Conservation (phyloP, 202 grass and related monocot species). For the Sporobolus alterniflorus region DNA sequence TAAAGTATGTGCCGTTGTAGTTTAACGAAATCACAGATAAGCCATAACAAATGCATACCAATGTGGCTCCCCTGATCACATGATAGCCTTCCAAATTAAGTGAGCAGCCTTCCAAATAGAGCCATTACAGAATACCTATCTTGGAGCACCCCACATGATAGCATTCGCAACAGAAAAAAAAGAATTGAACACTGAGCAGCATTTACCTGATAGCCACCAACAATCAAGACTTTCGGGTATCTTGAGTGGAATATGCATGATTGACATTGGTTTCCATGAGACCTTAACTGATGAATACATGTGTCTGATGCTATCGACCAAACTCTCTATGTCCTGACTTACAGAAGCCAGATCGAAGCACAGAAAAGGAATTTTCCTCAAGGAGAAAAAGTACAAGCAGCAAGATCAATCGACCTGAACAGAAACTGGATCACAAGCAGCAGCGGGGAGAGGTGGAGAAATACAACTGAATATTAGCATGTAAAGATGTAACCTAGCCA, state of each 20-base stretch:
- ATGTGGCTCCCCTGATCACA: no score
- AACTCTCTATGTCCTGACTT: conserved; percentile 85
- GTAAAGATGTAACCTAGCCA: conserved; percentile 37
- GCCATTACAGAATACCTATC: background rate
- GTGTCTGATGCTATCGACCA: conserved; percentile 67
- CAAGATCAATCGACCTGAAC: no score
- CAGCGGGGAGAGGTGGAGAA: no score
- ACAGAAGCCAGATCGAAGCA: conserved; percentile 71
- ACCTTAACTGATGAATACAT: conserved; percentile 73
- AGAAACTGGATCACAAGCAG: no score
- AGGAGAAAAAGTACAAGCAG: conserved; percentile 43
- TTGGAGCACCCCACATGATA: background rate
- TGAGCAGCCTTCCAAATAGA: no score
- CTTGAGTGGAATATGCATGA: conserved; percentile 93
- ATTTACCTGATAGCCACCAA: conserved; percentile 93
- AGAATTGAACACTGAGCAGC: background rate
- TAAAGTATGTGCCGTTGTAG: background rate
- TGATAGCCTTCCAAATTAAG: no score
- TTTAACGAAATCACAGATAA: background rate
- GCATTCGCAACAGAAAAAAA: background rate
- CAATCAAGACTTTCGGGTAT: conserved; percentile 75
- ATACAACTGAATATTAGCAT: conserved; percentile 35
- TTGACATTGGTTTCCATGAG: conserved; percentile 81
- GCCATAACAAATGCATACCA: conserved; percentile 59
- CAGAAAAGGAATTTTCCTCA: conserved; percentile 31